Conservation (phyloP, 2,329 filamentous ascomycete species). For the Monilinia aucupariae region DNA sequence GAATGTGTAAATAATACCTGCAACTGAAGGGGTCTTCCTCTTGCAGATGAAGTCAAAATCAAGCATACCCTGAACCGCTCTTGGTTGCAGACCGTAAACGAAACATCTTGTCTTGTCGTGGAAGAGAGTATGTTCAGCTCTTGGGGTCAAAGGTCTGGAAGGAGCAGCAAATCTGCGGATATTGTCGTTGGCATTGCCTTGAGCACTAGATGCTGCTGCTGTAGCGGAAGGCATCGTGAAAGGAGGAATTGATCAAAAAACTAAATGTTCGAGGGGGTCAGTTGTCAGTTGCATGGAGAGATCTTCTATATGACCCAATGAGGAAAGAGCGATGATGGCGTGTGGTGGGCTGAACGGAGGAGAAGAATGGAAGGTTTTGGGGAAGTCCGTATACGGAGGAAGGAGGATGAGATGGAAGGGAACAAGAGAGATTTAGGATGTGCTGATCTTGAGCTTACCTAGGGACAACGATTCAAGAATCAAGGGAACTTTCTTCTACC, state of each 20-base stretch:
- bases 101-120: slow-evolving; percentile 99
- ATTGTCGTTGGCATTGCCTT: slow-evolving; percentile 86
- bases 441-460: background rate
- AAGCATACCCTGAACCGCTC: slow-evolving; percentile 87
- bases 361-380: background rate
- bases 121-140: slow-evolving; percentile 86
- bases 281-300: slow-evolving; percentile 24
- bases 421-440: background rate
- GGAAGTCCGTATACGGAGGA: slow-evolving; percentile 16
- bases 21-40: slow-evolving; percentile 90
- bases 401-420: background rate
- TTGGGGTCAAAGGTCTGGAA: slow-evolving; percentile 85
- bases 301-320: background rate
- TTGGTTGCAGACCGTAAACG: slow-evolving; percentile 97
- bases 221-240: slow-evolving; percentile 19
- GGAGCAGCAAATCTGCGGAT: slow-evolving; percentile 93
- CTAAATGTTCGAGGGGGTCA: slow-evolving; percentile 14
- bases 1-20: slow-evolving; percentile 99
- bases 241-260: slow-evolving; percentile 12
- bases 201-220: slow-evolving; percentile 33
- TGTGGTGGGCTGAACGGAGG: slow-evolving; percentile 3
- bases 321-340: slow-evolving; percentile 2
- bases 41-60: slow-evolving; percentile 99
- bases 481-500: slow-evolving; percentile 1
- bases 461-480: background rate